Evolutionary conservation across 148 eudicot genomes (phyloP), one percentile per base, ranked within the genome.

Genomic region (Nepenthes mirabilis): DNA sequence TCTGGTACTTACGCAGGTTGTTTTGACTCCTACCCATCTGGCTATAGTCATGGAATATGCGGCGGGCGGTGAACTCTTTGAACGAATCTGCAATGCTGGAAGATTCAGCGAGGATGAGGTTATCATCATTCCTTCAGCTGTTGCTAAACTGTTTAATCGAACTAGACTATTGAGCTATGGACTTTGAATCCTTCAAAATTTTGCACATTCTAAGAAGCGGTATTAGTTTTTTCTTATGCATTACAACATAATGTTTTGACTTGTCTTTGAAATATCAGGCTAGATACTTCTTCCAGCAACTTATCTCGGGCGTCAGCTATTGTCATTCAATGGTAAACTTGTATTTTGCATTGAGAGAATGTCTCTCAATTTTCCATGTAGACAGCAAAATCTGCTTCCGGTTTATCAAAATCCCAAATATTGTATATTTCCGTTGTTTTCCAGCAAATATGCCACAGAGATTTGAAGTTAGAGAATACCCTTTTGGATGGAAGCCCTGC

Each of bases 41-140:
- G 96, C 96, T 59, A 88, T 88, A 60, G 86, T 82, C 51, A 88
- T 88, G 96, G 96, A 88, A 63, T 88, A 88, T 82, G 96, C 96
- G 53, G 81, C 96, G 58, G 96, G 96, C 50, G 96, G 96, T 14
- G 96, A 88, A 72, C 83, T 88, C 57, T 88, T 80, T 70, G 84
- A 85, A 58, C 69, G 91, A 68, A 88, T 88, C 47, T 56, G 78
- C 72, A 73, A 68, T 58, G 82, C 82, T 51, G 91, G 86, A 34
- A 74, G 86, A 35, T 79, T 88, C 71, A 80, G 69, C 36, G 91
- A 88, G 83, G 91, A 88, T 68, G 96, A 88, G 96, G 96, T 88
- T 55, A 23, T 23, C 23, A 23, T 23, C 23, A 48, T 60, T 61
- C 37, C 34, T 62, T 50, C n/a, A 32, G 9, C 23, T 68, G 35